phyloP scores from a whole-genome alignment of 179 eudicot genomes.

The Amaranthus tricolor region DNA sequence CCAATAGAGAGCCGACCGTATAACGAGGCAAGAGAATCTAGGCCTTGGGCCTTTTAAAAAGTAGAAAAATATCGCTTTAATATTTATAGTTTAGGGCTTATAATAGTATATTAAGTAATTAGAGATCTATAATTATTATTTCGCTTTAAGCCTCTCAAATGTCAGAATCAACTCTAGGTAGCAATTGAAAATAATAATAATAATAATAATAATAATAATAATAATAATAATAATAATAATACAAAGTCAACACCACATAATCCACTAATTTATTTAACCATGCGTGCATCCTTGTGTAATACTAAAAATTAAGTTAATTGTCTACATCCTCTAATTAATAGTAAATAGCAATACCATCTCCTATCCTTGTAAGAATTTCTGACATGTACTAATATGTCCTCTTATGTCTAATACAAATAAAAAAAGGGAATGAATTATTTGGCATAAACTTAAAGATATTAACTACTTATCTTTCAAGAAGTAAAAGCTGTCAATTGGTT shows the following conservation, averaged over 20 bases:
- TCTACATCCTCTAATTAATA: slow-evolving; percentile 20
- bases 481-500: slow-evolving; percentile 30
- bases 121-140: not conserved
- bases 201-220: not conserved
- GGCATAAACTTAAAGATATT: slow-evolving; percentile 15
- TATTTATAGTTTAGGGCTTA: too few relatives aligned
- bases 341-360: slow-evolving; percentile 2
- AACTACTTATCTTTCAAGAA: slow-evolving; percentile 4
- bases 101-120: too few relatives aligned
- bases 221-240: not conserved
- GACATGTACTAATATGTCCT: slow-evolving; percentile 27
- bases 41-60: too few relatives aligned
- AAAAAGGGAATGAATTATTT: not conserved
- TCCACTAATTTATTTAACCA: not conserved
- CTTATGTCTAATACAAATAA: slow-evolving; percentile 17
- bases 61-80: too few relatives aligned
- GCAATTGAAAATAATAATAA: not conserved
- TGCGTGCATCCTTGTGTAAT: not conserved
- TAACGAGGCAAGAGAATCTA: too few relatives aligned
- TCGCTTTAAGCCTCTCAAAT: not conserved
- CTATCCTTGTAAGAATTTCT: slow-evolving; percentile 10
- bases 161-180: not conserved
- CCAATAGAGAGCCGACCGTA: too few relatives aligned
- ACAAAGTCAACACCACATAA: slow-evolving; percentile 9
- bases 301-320: slow-evolving; percentile 5